Base-by-base conservation (phyloP, 352 stramenopile genomes). In the Phytophthora podocarpi region DNA sequence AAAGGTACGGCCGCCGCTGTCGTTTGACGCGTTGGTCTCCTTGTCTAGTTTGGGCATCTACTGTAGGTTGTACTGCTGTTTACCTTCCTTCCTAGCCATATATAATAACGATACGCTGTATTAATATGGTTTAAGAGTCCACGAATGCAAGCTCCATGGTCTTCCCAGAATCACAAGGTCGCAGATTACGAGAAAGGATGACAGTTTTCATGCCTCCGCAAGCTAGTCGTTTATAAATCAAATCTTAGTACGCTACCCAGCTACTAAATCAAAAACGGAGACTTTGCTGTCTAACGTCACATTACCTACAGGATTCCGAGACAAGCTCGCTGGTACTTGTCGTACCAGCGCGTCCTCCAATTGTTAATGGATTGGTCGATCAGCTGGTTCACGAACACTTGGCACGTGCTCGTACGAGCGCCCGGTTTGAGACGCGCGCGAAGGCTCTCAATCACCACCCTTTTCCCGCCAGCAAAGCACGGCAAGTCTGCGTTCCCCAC, bases 281-380 rank as follows among this genome's bases (percentile, higher is more conserved):
- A 42, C 23, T 24, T 37, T 9, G 5, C 9, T 37, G 24, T 59
- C 15, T 15, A n/a, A 52, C 32, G 35, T 21, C 24, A 45, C 43
- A 23, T 12, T 26, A 57, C 26, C 34, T 73, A 96, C 31, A 93
- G 64, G 47, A 97, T 97, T 24, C 90, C 87, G 46, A 95, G 85
- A 67, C 76, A 90, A 45, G 82, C 85, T 54, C 89, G 88, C 74
- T 97, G 89, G 58, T 95, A 97, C 68, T 91, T 91, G 78, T 97
- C 90, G 60, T 97, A 97, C 80, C 83, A 94, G 43, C 86, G 86
- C 27, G 89, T 96, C 20, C 86, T 70, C 84, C 87, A 96, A 58
- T 94, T 97, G 70, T 96, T 92, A 51, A 95, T 86, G 35, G 82
- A 92, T 57, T 89, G 80, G 60, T 94, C 78, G 61, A 97, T 94